Evolutionary conservation across 768 basidiomycete genomes (phyloP).

Genomic region (Collybiopsis confluens): DNA sequence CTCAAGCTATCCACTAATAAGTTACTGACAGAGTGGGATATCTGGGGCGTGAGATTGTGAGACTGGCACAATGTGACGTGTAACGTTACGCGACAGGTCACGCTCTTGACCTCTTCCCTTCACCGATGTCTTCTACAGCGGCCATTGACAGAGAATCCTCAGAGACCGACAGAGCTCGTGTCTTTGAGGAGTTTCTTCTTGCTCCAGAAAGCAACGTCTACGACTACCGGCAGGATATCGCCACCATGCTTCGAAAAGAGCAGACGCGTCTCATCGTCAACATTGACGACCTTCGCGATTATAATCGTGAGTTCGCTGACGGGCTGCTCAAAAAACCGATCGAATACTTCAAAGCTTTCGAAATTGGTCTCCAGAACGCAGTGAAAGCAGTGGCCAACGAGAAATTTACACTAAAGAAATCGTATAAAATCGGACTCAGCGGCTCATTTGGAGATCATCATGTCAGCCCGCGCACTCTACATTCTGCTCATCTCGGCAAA

Average conservation of each 20-base stretch:
- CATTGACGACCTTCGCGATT: slow-evolving; percentile 92
- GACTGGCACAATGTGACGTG: slow-evolving; percentile 1
- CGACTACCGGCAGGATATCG: slow-evolving; percentile 85
- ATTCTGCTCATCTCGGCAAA: slow-evolving; percentile 84
- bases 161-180: slow-evolving; percentile 63
- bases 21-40: no score
- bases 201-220: slow-evolving; percentile 53
- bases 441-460: slow-evolving; percentile 99
- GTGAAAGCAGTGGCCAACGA: slow-evolving; percentile 68
- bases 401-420: slow-evolving; percentile 79
- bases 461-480: slow-evolving; percentile 89
- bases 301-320: slow-evolving; percentile 82
- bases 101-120: neutral
- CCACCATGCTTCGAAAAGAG: slow-evolving; percentile 75
- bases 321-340: slow-evolving; percentile 87
- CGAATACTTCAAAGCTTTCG: slow-evolving; percentile 85
- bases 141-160: slow-evolving; percentile 34
- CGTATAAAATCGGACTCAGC: slow-evolving; percentile 84
- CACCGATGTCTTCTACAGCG: slow-evolving; percentile 23
- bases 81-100: slow-evolving; percentile 1
- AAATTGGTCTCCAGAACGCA: slow-evolving; percentile 73
- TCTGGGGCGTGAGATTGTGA: neutral
- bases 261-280: slow-evolving; percentile 91
- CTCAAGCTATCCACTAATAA: no score
- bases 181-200: slow-evolving; percentile 81